Base-by-base conservation (phyloP, 306 rosid species). In the Dryas alaskensis region DNA sequence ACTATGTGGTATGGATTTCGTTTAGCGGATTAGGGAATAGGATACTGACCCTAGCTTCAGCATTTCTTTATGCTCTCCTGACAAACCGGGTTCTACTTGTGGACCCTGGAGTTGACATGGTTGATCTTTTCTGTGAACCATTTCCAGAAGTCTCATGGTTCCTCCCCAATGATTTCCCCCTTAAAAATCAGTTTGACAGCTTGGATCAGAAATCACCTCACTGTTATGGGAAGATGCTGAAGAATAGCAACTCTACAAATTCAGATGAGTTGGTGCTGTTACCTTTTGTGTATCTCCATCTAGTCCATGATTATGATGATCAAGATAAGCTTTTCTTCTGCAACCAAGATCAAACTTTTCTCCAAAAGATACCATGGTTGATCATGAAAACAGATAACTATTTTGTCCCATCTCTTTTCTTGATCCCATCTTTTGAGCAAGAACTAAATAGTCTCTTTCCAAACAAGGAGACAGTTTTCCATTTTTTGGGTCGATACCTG, bases 301-400 rank as follows among this genome's bases (percentile, higher is more conserved):
- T 89, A 53, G 86, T 19, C 70, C 96, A 89, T 67, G 89, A 87
- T 76, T 89, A 89, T 70, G 84, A 85, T 50, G 81, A 87, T 67
- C 86, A 85, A 17, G 96, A 89, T 81, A 89, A 89, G 83, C 92
- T 87, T 77, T 89, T 89, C 90, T 89, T 89, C 74, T 89, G 96
- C 53, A 88, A 86, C 52, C 90, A 87, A 69, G 92, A 87, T 44
- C 96, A 89, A 54, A 19, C 63, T 42, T 82, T 80, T 67, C 87
- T 89, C 52, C 76, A 62, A 65, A 87, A 77, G 53, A 74, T 81
- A 22, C 92, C 96, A 0, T 87, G 92, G 90, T 81, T 89, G 80
- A 55, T 87, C 9, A 55, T 89, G 87, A 89, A 83, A 81, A 80
- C 96, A 31, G 96, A 89, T 71, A 87, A 89, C 67, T 89, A 89